Conservation (phyloP, 2,329 filamentous ascomycete genomes). For the Fusarium mexicanum region DNA sequence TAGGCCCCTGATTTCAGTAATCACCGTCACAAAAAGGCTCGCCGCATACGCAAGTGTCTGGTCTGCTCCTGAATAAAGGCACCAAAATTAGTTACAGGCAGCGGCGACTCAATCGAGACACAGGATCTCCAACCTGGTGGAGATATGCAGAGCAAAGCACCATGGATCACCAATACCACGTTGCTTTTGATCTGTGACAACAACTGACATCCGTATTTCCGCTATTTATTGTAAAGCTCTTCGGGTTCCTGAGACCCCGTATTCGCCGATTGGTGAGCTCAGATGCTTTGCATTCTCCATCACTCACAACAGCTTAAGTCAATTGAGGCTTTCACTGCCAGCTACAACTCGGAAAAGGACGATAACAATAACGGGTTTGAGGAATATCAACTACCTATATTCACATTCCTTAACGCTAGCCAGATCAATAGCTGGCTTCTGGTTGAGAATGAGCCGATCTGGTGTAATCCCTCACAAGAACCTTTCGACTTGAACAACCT, state of each 20-base stretch:
- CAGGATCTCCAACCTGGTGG: not conserved
- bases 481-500: constrained; percentile 7
- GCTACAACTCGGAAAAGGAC: not conserved
- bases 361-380: not conserved
- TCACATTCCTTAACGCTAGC: not conserved
- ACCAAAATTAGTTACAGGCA: not conserved
- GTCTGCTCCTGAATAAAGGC: not conserved
- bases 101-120: not conserved
- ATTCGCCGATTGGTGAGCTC: not conserved
- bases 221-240: not conserved
- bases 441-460: not conserved
- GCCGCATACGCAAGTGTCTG: not conserved
- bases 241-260: not conserved
- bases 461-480: not conserved
- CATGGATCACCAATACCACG: not conserved
- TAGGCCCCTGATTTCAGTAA: not conserved
- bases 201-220: not conserved
- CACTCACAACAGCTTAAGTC: not conserved
- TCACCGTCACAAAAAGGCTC: not conserved
- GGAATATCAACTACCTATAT: not conserved
- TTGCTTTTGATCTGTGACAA: not conserved
- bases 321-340: not conserved
- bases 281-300: not conserved
- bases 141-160: not conserved
- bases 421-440: not conserved